A percentile compares a stretch with the other conserved stretches of the same genome.
Evolutionary conservation across 1,284 basidiomycete species (phyloP).

Genomic region (Rhodotorula glutinis): DNA sequence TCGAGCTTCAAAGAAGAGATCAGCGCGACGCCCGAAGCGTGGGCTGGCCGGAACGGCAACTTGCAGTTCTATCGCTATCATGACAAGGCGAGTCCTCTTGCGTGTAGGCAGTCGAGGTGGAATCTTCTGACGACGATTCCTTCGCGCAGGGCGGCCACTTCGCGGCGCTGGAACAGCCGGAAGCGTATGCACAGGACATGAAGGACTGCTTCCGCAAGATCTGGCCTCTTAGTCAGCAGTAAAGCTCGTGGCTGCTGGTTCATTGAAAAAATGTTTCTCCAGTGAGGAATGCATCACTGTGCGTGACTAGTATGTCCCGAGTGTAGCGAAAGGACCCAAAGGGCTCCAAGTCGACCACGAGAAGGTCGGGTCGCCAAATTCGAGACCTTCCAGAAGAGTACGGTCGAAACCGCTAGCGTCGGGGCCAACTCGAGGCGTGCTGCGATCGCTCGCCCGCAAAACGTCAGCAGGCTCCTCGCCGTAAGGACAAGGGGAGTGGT

Average conservation of each 20-base stretch:
- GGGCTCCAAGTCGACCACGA: slow-evolving; percentile 22
- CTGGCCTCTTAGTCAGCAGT: slow-evolving; percentile 4
- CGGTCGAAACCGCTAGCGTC: slow-evolving; percentile 15
- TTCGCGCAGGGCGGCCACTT: slow-evolving; percentile 48
- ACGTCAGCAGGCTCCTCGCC: neutral
- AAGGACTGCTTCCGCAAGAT: slow-evolving; percentile 46
- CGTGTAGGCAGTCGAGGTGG: too few relatives aligned
- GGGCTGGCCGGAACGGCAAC: slow-evolving; percentile 48
- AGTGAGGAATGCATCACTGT: neutral
- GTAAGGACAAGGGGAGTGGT: neutral
- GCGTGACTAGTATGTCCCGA: slow-evolving; percentile 1
- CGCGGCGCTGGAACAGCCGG: slow-evolving; percentile 50
- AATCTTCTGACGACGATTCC: too few relatives aligned
- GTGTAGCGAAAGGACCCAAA: slow-evolving; percentile 10
- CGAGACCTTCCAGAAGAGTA: slow-evolving; percentile 17
- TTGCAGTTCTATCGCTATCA: slow-evolving; percentile 48
- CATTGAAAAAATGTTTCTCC: too few relatives aligned
- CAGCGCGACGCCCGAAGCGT: slow-evolving; percentile 47
- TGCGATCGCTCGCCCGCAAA: neutral
- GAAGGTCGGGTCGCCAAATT: slow-evolving; percentile 20
- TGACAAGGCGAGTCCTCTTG: slow-evolving; percentile 42
- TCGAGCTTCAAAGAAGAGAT: slow-evolving; percentile 50
- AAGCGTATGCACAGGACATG: slow-evolving; percentile 47
- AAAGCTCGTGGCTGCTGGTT: neutral
- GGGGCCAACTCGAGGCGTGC: neutral